Conservation (phyloP, 768 basidiomycete genomes). For the Fomitopsis pulvina region DNA sequence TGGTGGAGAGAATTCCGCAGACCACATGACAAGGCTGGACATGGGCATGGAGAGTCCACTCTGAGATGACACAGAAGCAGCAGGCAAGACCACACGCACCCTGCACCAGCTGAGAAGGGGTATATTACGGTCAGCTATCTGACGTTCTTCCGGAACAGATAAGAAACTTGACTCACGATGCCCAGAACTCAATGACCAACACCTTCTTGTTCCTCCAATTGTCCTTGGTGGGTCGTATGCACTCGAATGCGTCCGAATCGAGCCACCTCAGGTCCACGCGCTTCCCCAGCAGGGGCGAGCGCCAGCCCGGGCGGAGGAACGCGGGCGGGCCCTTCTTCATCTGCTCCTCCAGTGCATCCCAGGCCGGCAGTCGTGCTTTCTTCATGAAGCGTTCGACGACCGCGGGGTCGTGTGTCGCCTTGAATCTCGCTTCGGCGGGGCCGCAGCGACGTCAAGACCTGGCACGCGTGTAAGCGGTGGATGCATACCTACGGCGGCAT, state of each 20-base stretch:
- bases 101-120: constrained; percentile 17
- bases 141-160: constrained; percentile 13
- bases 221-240: constrained; percentile 19
- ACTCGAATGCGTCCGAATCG: constrained; percentile 20
- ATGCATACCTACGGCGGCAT: constrained; percentile 19
- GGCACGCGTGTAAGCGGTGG: background rate
- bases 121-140: background rate
- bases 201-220: constrained; percentile 21
- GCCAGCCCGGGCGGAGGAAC: constrained; percentile 26
- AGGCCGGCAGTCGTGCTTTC: constrained; percentile 18
- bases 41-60: background rate
- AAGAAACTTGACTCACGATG: constrained; percentile 19
- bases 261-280: constrained; percentile 22
- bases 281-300: constrained; percentile 22
- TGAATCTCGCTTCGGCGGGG: constrained; percentile 16
- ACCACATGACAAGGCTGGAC: constrained; percentile 24
- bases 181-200: constrained; percentile 25
- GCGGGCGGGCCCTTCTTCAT: constrained; percentile 23
- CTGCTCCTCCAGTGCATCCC: constrained; percentile 22
- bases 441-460: background rate
- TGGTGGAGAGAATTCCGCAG: constrained; percentile 20
- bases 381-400: constrained; percentile 20
- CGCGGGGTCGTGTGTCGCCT: constrained; percentile 18
- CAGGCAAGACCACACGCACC: constrained; percentile 9
- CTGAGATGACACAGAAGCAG: background rate